A percentile compares a stretch with the other conserved stretches of the same genome.
These are phyloP conservation scores for Simmondsia chinensis DNA, from an alignment of 148 eudicot species.

Conservation along the genomic window DNA sequence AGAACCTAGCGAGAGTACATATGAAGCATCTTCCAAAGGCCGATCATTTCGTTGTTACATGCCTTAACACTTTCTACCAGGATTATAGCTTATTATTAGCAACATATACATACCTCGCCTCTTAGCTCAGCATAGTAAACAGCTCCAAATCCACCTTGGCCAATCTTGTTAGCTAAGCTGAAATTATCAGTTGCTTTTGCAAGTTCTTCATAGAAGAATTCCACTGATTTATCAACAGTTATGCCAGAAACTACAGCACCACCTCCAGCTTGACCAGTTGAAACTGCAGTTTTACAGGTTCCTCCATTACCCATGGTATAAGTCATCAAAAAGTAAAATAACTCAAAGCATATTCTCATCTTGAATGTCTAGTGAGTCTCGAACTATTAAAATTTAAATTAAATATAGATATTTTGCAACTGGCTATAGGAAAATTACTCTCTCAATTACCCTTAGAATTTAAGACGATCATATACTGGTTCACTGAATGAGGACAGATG, in stretches of 20 bases:
- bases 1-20: too few species aligned
- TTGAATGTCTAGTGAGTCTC: neutral
- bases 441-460: too few species aligned
- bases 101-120: slow-evolving; percentile 68
- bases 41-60: too few species aligned
- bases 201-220: slow-evolving; percentile 79
- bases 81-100: too few species aligned
- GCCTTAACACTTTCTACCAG: too few species aligned
- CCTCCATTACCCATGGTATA: neutral
- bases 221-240: slow-evolving; percentile 69
- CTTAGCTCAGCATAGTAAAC: slow-evolving; percentile 95
- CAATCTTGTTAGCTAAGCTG: slow-evolving; percentile 76
- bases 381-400: too few species aligned
- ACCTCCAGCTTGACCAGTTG: slow-evolving; percentile 21
- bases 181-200: slow-evolving; percentile 69
- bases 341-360: neutral
- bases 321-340: neutral
- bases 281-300: slow-evolving; percentile 16
- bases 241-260: slow-evolving; percentile 36
- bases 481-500: too few species aligned
- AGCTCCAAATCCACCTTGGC: slow-evolving; percentile 91
- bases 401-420: too few species aligned
- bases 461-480: too few species aligned
- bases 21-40: too few species aligned
- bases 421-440: too few species aligned